Evolutionary conservation across 2,329 filamentous ascomycete species (phyloP).

Genomic region (Stemphylium vesicarium): DNA sequence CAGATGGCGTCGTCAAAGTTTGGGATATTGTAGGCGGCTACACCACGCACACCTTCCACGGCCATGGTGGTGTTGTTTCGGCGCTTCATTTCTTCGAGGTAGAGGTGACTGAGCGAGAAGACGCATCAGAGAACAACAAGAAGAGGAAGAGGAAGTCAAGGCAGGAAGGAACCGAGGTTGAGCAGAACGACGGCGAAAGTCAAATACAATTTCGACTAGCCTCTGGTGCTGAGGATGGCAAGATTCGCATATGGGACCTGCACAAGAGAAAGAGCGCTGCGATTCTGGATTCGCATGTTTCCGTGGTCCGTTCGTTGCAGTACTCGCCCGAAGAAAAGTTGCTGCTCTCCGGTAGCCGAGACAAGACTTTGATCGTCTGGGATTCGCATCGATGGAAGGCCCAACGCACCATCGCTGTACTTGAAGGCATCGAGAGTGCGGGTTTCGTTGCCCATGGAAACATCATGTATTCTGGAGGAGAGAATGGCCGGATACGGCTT

Average conservation of each 20-base stretch:
- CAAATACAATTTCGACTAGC: slow-evolving; percentile 76
- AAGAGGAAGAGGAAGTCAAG: slow-evolving; percentile 52
- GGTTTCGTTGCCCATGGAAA: slow-evolving; percentile 77
- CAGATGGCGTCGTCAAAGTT: slow-evolving; percentile 92
- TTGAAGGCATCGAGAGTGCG: slow-evolving; percentile 84
- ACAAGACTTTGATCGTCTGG: slow-evolving; percentile 95
- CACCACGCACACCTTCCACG: slow-evolving; percentile 93
- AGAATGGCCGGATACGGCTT: slow-evolving; percentile 79
- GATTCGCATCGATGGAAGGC: slow-evolving; percentile 84
- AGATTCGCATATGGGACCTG: slow-evolving; percentile 89
- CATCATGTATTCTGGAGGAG: slow-evolving; percentile 82
- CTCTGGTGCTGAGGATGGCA: slow-evolving; percentile 92
- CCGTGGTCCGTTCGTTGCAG: slow-evolving; percentile 86
- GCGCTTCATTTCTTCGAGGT: slow-evolving; percentile 91
- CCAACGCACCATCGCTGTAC: slow-evolving; percentile 78
- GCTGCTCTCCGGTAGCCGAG: slow-evolving; percentile 83
- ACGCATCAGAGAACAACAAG: slow-evolving; percentile 46
- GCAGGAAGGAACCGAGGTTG: slow-evolving; percentile 52
- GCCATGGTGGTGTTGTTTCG: slow-evolving; percentile 88
- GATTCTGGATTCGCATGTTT: slow-evolving; percentile 88
- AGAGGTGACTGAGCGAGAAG: slow-evolving; percentile 57
- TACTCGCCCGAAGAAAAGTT: slow-evolving; percentile 77
- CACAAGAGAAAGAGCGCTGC: slow-evolving; percentile 80
- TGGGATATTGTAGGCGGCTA: slow-evolving; percentile 94
- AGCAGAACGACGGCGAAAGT: slow-evolving; percentile 53